Conservation (phyloP, 1,284 basidiomycete genomes). For the Cutaneotrichosporon sp. region DNA sequence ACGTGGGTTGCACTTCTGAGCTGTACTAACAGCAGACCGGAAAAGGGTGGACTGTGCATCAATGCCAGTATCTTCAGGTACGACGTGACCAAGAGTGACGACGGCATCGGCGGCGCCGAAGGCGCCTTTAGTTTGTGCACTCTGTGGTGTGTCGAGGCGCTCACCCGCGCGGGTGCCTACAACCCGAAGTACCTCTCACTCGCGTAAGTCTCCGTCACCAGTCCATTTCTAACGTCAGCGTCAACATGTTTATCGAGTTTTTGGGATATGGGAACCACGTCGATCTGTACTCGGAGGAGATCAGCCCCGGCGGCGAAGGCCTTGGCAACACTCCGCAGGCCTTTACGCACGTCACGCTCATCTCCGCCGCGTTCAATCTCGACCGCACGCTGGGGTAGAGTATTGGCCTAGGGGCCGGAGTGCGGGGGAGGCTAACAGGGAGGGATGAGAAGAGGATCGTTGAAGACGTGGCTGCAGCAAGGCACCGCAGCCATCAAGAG, state of each 20-base stretch:
- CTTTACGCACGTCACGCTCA: conserved; percentile 47
- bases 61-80: conserved; percentile 57
- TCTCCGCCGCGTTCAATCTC: conserved; percentile 49
- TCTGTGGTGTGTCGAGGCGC: conserved; percentile 71
- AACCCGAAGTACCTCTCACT: conserved; percentile 57
- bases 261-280: conserved; percentile 74
- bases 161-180: conserved; percentile 71
- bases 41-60: conserved; percentile 79
- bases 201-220: background rate
- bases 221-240: conserved; percentile 12
- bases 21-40: conserved; percentile 51
- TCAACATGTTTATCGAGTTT: conserved; percentile 45
- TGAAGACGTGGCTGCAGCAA: too few species aligned
- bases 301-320: conserved; percentile 48
- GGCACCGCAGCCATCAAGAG: too few species aligned
- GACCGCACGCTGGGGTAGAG: conserved; percentile 35
- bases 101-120: conserved; percentile 89
- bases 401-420: too few species aligned
- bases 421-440: too few species aligned
- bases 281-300: conserved; percentile 70
- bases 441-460: too few species aligned
- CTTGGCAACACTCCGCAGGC: conserved; percentile 48
- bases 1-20: conserved; percentile 43
- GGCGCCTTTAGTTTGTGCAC: conserved; percentile 55
- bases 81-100: conserved; percentile 74